Conservation (phyloP, 2,329 filamentous ascomycete genomes). For the Paracoccidioides brasiliensis region DNA sequence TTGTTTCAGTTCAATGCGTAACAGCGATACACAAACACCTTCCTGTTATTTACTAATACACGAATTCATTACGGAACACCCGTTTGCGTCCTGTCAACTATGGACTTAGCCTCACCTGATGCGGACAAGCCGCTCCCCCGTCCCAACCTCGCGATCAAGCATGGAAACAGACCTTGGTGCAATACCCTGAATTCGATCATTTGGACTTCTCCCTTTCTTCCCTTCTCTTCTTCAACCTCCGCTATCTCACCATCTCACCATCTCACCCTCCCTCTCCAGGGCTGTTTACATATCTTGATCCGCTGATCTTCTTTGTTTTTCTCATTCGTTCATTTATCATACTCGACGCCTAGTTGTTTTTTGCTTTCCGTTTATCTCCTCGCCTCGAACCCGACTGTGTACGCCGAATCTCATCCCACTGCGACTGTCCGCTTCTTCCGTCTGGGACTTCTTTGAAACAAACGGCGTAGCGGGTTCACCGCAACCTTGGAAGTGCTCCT, state of each 20-base stretch:
- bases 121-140: too few species aligned
- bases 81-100: too few species aligned
- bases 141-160: background rate
- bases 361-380: background rate
- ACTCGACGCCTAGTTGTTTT: background rate
- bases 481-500: background rate
- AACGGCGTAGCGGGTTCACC: background rate
- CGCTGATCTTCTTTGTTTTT: background rate
- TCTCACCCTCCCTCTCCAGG: background rate
- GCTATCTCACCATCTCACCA: background rate
- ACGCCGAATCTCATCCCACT: background rate
- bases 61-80: too few species aligned
- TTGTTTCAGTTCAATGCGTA: too few species aligned
- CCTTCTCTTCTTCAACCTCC: background rate
- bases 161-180: background rate
- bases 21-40: too few species aligned
- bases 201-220: background rate
- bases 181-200: background rate
- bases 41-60: too few species aligned
- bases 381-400: background rate
- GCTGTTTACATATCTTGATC: too few species aligned
- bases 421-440: background rate
- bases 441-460: background rate
- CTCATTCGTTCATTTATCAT: background rate
- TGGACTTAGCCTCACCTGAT: too few species aligned